Conservation (phyloP, 371 early-diverging fungal species). For the Lichtheimia hyalospora region DNA sequence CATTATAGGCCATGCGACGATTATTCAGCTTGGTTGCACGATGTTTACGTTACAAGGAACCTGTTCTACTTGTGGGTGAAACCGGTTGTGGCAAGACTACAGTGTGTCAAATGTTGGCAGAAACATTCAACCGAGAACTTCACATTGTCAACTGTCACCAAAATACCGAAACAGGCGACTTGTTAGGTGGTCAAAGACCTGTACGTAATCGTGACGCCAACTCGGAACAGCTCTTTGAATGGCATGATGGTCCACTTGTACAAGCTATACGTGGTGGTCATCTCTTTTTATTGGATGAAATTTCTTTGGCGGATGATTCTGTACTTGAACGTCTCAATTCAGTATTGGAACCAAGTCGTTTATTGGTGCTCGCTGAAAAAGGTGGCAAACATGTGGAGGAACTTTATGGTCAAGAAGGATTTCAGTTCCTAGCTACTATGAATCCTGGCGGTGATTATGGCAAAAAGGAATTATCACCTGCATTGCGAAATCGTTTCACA, state of each 20-base stretch:
- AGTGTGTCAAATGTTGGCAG: constrained; percentile 92
- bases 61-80: constrained; percentile 97
- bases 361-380: constrained; percentile 94
- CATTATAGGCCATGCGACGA: constrained; percentile 76
- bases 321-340: constrained; percentile 99
- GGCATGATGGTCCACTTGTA: constrained; percentile 96
- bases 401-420: constrained; percentile 69
- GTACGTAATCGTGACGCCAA: constrained; percentile 64
- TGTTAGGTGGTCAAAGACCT: constrained; percentile 98
- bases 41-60: constrained; percentile 88
- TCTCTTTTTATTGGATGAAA: constrained; percentile 98
- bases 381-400: constrained; percentile 76
- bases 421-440: constrained; percentile 99
- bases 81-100: constrained; percentile 99
- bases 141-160: constrained; percentile 98
- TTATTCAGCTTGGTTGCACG: constrained; percentile 87
- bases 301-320: constrained; percentile 99
- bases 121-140: constrained; percentile 62
- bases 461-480: constrained; percentile 99
- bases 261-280: constrained; percentile 94
- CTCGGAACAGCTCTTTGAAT: constrained; percentile 80
- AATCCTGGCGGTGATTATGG: constrained; percentile 99
- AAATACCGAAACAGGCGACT: constrained; percentile 96
- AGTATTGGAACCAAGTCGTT: constrained; percentile 92
- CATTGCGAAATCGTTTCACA: constrained; percentile 98